Evolutionary conservation across 208 protist species (phyloP), one percentile per base, ranked within the genome.

Genomic region (Leishmania lainsoni): DNA sequence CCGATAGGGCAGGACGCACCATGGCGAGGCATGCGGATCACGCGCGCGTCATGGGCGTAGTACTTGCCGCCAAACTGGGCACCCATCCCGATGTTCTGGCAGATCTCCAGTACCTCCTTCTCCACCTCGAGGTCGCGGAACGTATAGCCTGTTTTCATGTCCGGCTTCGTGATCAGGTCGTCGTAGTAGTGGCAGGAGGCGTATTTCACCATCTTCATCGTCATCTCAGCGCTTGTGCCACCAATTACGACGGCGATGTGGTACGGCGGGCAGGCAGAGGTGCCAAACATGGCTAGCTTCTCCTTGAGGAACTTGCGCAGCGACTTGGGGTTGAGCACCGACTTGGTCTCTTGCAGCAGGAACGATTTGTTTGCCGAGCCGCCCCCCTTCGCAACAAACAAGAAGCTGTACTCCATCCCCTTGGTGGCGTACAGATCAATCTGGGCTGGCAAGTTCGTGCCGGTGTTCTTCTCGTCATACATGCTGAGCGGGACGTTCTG

Each of bases 11-110:
- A 98, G 51, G 93, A 97, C 29, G 95, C 95, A 72, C 97, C 97
- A 84, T 98, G 97, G 68, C 97, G 94, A 26, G 97, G 97, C 83
- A 98, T 89, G 76, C 98, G 94, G 72, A 99, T 96, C 35, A 99
- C 97, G 51, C 97, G 90, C 17, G 98, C 98, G 88, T 99, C 98
- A 85, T 99, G 98, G 75, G 97, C 98, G 91, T 99, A 99, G 91
- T 99, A 99, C 89, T 99, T 99, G 20, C 98, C 98, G n/a, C 98
- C 98, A 88, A 99, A 99, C 90, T 99, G 98, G n/a, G 98, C 98
- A 32, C 98, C 98, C 89, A 99, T 99, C 70, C 98, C 98, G 79
- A 97, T 92, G 48, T 96, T 54, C 79, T 95, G 92, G 83, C 93
- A 97, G 42, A 98, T 95, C 75, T 97, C 78, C 68, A 97, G 73